Percentiles rank a stretch among this genome's conserved stretches.
phyloP scores from a whole-genome alignment of 208 protist species.

The Crithidia fasciculata region DNA sequence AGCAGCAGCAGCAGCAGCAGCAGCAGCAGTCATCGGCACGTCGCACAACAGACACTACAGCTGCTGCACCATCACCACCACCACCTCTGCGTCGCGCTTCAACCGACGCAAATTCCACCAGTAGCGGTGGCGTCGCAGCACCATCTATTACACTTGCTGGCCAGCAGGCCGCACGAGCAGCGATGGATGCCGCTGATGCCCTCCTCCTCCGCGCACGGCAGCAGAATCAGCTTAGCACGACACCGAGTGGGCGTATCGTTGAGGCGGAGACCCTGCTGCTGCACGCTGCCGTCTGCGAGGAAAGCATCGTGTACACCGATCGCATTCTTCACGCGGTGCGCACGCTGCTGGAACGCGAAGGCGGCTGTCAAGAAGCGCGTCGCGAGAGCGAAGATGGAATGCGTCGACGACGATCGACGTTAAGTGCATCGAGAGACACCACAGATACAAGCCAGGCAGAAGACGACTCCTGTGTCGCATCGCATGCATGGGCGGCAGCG shows the following conservation, averaged over 20 bases:
- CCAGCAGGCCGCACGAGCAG: conserved; percentile 19
- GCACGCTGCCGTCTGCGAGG: conserved; percentile 21
- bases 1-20: not conserved
- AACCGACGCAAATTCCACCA: too few species aligned
- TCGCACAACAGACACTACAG: too few species aligned
- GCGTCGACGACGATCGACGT: too few species aligned
- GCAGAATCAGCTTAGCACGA: conserved; percentile 23
- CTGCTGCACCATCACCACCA: too few species aligned
- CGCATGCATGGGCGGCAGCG: conserved; percentile 11
- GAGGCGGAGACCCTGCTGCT: conserved; percentile 28
- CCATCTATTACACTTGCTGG: not conserved
- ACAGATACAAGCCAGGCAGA: too few species aligned
- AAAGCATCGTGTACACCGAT: conserved; percentile 20
- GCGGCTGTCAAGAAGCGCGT: not conserved
- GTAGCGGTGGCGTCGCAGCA: not conserved
- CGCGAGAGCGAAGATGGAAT: too few species aligned
- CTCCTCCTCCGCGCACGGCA: conserved; percentile 27
- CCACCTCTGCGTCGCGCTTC: too few species aligned
- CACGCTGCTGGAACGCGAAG: not conserved
- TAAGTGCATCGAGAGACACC: too few species aligned
- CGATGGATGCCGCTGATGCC: conserved; percentile 14
- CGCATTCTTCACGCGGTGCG: not conserved
- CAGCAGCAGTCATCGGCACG: not conserved
- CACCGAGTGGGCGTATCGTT: conserved; percentile 9
- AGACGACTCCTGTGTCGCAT: too few species aligned